Percentiles rank a stretch among this genome's conserved stretches.
Evolutionary conservation across 1,139 yeast genomes (phyloP).

Genomic region (Candida dubliniensis): DNA sequence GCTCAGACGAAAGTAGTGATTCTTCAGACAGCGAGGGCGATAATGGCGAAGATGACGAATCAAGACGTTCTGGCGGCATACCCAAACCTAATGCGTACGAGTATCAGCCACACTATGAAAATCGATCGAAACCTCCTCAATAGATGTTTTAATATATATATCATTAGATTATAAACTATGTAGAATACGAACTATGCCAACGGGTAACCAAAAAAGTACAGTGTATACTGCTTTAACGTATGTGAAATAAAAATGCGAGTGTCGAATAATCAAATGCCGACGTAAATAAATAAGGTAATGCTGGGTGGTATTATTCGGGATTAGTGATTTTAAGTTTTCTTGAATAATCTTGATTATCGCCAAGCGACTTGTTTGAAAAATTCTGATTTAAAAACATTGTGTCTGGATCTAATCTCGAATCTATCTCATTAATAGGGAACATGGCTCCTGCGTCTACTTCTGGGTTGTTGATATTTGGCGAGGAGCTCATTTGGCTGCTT

Average conservation of each 20-base stretch:
- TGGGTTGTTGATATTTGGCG: slow-evolving; percentile 2
- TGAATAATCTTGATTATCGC: slow-evolving; percentile 74
- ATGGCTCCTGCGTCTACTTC: slow-evolving; percentile 16
- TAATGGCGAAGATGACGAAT: slow-evolving; percentile 3
- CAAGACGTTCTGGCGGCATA: slow-evolving; percentile 15
- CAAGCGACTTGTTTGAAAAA: slow-evolving; percentile 61
- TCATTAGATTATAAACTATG: too few species aligned
- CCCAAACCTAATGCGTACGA: slow-evolving; percentile 71
- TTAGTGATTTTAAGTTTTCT: slow-evolving; percentile 70
- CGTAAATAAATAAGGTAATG: background rate
- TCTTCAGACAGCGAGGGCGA: slow-evolving; percentile 31
- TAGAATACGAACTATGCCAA: too few species aligned
- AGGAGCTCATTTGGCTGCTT: slow-evolving; percentile 7
- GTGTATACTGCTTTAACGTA: background rate
- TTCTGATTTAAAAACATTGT: slow-evolving; percentile 60
- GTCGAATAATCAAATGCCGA: background rate
- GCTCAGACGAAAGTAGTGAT: slow-evolving; percentile 32
- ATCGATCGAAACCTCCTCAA: slow-evolving; percentile 20
- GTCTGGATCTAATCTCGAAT: slow-evolving; percentile 67
- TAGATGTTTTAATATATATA: background rate
- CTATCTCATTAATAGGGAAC: slow-evolving; percentile 56
- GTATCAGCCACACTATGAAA: slow-evolving; percentile 62
- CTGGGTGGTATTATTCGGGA: slow-evolving; percentile 46
- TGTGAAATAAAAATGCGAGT: background rate
- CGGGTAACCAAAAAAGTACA: too few species aligned